Evolutionary conservation across 192 early-diverging fungal genomes (phyloP).

Genomic region (Mortierella claussenii): DNA sequence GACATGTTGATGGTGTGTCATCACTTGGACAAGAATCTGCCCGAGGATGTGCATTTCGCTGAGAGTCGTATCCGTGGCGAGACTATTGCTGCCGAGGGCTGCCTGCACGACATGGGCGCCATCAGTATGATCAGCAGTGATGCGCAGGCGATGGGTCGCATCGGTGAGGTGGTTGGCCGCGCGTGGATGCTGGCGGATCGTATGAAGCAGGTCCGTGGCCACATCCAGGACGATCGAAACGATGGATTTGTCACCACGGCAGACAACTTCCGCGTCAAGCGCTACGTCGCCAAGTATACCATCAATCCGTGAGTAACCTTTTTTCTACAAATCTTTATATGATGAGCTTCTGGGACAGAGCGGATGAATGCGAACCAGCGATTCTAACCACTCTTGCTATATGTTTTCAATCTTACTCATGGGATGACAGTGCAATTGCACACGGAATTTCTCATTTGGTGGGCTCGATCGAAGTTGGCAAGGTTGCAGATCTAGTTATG

Average conservation of each 20-base stretch:
- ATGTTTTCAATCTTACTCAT: too few relatives aligned
- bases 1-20: constrained; percentile 99
- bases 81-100: constrained; percentile 97
- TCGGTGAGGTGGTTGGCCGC: constrained; percentile 91
- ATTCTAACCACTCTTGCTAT: background rate
- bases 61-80: constrained; percentile 96
- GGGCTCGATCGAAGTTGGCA: constrained; percentile 93
- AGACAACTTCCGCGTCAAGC: constrained; percentile 90
- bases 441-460: constrained; percentile 89
- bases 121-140: constrained; percentile 96
- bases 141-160: constrained; percentile 96
- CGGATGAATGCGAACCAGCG: background rate
- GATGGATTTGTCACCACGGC: constrained; percentile 55
- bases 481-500: constrained; percentile 93
- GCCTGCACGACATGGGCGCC: constrained; percentile 95
- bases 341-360: background rate
- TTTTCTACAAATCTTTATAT: background rate
- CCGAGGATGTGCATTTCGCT: constrained; percentile 98
- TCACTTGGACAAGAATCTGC: constrained; percentile 91
- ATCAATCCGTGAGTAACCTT: constrained; percentile 86
- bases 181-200: constrained; percentile 98
- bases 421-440: constrained; percentile 74
- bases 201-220: constrained; percentile 88
- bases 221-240: constrained; percentile 56
- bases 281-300: constrained; percentile 98